phyloP scores from a whole-genome alignment of 2,329 filamentous ascomycete species.

The Emergomyces africanus region DNA sequence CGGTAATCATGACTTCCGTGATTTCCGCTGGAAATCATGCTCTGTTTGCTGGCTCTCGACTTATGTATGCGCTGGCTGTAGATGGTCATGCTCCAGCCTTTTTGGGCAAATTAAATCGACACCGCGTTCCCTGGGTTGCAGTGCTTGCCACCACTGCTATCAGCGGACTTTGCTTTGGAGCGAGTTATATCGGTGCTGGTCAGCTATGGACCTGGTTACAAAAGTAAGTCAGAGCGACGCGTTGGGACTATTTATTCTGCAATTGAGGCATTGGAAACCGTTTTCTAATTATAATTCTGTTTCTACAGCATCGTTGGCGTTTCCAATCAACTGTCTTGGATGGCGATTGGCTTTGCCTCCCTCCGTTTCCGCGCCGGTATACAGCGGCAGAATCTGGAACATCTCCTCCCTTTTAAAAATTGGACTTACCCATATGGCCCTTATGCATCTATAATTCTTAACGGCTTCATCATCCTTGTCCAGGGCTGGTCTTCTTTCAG shows the following conservation, averaged over 20 bases:
- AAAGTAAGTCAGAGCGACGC: constrained; percentile 34
- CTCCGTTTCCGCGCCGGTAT: constrained; percentile 52
- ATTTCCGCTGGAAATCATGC: constrained; percentile 48
- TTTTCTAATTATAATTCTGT: background rate
- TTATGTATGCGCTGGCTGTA: constrained; percentile 45
- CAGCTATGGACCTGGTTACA: constrained; percentile 55
- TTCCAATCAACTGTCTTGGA: constrained; percentile 54
- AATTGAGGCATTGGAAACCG: background rate
- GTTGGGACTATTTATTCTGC: too few relatives aligned
- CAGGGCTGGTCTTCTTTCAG: constrained; percentile 51
- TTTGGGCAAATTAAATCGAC: constrained; percentile 39
- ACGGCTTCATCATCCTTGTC: constrained; percentile 47
- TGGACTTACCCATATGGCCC: constrained; percentile 55
- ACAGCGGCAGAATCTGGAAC: constrained; percentile 45
- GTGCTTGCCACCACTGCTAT: constrained; percentile 43
- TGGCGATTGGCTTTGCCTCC: constrained; percentile 49
- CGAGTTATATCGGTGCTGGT: constrained; percentile 52
- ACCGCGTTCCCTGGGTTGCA: constrained; percentile 41
- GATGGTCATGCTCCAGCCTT: constrained; percentile 44
- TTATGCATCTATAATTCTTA: constrained; percentile 43
- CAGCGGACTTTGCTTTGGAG: constrained; percentile 49
- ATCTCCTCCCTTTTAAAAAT: constrained; percentile 51
- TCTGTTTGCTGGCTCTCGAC: constrained; percentile 43
- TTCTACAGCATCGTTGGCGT: constrained; percentile 46
- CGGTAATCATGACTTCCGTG: constrained; percentile 47